Base-by-base conservation (phyloP, 805 yeast genomes). In the Hanseniaspora nectarophila region DNA sequence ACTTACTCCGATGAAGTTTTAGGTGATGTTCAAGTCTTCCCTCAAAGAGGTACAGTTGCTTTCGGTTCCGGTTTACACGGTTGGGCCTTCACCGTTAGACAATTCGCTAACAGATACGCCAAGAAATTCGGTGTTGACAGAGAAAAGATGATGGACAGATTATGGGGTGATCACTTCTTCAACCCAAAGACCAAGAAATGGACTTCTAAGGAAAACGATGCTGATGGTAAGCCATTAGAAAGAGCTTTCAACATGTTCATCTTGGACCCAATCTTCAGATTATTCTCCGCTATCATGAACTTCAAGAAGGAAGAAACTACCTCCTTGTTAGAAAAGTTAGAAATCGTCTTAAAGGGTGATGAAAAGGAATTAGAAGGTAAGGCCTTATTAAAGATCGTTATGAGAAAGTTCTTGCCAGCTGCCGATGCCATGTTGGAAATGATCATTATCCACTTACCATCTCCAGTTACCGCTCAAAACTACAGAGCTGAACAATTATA, bases 61-160 rank as follows among this genome's bases (percentile, higher is more conserved):
- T 90, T 90, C 76, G 97, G 95, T 80, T 92, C 97, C 73, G 98
- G 97, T 85, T 80, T 90, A 71, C 98, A 90, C 82, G 98, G 98
- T 76, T 90, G 98, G 98, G 97, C 97, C 72, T 90, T 90, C 90
- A 90, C 98, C 66, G 84, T 90, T 71, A 87, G 98, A 76, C 97
- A 90, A 80, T 90, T 90, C 66, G 97, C 97, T 67, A 74, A 78
- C 76, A 86, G 95, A 79, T 90, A 92, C 82, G 81, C 96, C 73
- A 88, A 89, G 88, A 92, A 90, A 78, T 90, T 92, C 73, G 97
- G 97, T 88, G 97, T 90, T 70, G 97, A 90, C 85, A 82, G 86
- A 73, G 62, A 70, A 58, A 90, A 92, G 86, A 88, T 90, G 97
- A 86, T 87, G 96, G 90, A 86, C 76, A 85, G 97, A 80, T 81